Conservation (phyloP, 441 rosid genomes). For the Eruca vesicaria region DNA sequence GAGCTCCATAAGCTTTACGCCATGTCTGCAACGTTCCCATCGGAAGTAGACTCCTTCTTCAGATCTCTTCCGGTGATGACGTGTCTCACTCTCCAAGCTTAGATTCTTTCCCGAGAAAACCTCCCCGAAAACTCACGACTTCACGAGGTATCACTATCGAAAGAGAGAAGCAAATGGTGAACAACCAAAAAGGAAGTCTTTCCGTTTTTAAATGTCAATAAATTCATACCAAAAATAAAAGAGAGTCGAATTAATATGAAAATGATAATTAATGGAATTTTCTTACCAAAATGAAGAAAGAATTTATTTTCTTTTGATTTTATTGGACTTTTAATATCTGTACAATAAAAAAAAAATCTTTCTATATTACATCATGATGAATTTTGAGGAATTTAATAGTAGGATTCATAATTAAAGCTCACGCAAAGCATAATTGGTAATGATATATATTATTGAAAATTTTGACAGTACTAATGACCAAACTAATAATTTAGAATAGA, state of each 20-base stretch:
- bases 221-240: not conserved
- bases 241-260: not conserved
- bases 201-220: slow-evolving; percentile 25
- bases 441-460: not conserved
- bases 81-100: slow-evolving; percentile 7
- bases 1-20: slow-evolving; percentile 95
- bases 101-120: slow-evolving; percentile 28
- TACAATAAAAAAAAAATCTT: not conserved
- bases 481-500: slow-evolving; percentile 4
- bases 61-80: slow-evolving; percentile 35
- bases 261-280: not conserved
- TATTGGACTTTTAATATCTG: not conserved
- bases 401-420: not conserved
- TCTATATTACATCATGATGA: not conserved
- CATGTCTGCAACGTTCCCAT: slow-evolving; percentile 97
- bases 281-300: not conserved
- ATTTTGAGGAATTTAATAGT: not conserved
- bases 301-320: not conserved
- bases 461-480: slow-evolving; percentile 12
- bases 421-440: not conserved
- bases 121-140: slow-evolving; percentile 12
- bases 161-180: slow-evolving; percentile 11
- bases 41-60: slow-evolving; percentile 31
- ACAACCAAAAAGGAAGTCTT: not conserved
- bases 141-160: no score